phyloP scores from a whole-genome alignment of 768 basidiomycete genomes.

The Termitomyces sp. region DNA sequence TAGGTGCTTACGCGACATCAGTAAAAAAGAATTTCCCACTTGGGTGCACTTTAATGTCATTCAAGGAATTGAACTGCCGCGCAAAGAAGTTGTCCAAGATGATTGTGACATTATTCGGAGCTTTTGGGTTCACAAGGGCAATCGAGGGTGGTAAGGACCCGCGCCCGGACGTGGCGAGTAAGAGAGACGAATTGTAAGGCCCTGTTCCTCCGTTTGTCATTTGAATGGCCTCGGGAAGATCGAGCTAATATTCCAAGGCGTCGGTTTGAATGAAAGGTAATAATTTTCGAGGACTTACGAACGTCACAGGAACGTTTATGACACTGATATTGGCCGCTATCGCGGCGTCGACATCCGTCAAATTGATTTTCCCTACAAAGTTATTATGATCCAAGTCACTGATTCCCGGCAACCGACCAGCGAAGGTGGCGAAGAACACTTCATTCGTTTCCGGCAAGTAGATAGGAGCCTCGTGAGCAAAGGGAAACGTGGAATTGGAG shows the following conservation, averaged over 20 bases:
- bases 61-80: conserved; percentile 76
- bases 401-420: conserved; percentile 57
- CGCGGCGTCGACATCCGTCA: conserved; percentile 50
- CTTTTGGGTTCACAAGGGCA: conserved; percentile 55
- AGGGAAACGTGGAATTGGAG: conserved; percentile 54
- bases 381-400: conserved; percentile 63
- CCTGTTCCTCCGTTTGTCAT: conserved; percentile 72
- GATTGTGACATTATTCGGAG: conserved; percentile 63
- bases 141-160: conserved; percentile 57
- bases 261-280: background rate
- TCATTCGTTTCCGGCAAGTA: conserved; percentile 62
- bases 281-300: conserved; percentile 21
- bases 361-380: conserved; percentile 53
- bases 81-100: conserved; percentile 77
- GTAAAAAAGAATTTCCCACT: conserved; percentile 73
- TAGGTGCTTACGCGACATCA: conserved; percentile 49
- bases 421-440: conserved; percentile 68
- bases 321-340: conserved; percentile 27
- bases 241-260: conserved; percentile 33
- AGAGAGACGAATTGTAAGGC: conserved; percentile 49
- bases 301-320: conserved; percentile 45
- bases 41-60: conserved; percentile 74
- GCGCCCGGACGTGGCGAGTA: conserved; percentile 64
- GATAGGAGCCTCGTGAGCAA: conserved; percentile 80
- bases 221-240: conserved; percentile 51